Base-by-base conservation (phyloP, 345 rosid genomes). In the Aurinia saxatilis region DNA sequence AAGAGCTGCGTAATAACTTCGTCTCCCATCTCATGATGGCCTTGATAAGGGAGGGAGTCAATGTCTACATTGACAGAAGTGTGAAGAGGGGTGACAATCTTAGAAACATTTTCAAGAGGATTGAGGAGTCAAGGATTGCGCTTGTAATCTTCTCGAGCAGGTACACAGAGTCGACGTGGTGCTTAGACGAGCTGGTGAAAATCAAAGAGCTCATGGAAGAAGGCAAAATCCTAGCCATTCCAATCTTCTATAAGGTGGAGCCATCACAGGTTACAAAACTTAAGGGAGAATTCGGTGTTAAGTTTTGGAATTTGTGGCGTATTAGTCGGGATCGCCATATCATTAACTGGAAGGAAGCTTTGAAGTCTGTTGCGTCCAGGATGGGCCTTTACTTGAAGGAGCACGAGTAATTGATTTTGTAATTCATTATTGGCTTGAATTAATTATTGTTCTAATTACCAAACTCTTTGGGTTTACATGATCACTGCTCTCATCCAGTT, bases 161-260 rank as follows among this genome's bases (percentile, higher is more conserved):
- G 60, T 29, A 48, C 59, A 23, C 10, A 63, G 7, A 57, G 52
- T 61, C 64, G 55, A 8, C 0, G 34, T 17, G 38, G 60, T 34
- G 69, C 14, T 19, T 65, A 47, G 12, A 65, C 1, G 62, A 65
- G 62, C 18, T 65, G 18, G 47, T 0, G 13, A 65, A 34, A 54
- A 65, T 65, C 19, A 65, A 52, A 21, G 27, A 65, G 19, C 2
- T 53, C 33, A 27, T 33, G 1, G 52, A 44, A 1, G 18, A 65
- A 33, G 1, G 5, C 8, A 65, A 53, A 33, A 53, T 65, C 23
- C 27, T 33, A 36, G 61, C 21, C 61, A 13, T 65, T 35, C 69
- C 69, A 27, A 64, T 64, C 30, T 64, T 64, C 68, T 64, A 3
- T 33, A 51, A 51, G 34, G 50, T 64, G 10, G 3, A 18, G 12